Evolutionary conservation across 2,329 filamentous ascomycete species (phyloP).

Genomic region (Elsinoe australis): DNA sequence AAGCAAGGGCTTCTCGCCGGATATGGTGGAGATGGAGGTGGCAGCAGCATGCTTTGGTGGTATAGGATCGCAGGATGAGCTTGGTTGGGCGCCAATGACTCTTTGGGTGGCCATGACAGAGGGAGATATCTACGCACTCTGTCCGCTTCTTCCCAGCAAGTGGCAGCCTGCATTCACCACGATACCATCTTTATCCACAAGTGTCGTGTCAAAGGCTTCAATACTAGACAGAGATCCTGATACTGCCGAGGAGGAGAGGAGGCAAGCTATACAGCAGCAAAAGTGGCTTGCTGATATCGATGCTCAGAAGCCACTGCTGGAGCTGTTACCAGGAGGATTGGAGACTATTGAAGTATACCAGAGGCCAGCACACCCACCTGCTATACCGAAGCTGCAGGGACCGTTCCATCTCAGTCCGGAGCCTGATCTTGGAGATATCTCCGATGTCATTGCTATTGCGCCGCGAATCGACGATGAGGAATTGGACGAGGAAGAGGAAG

Average conservation of each 20-base stretch:
- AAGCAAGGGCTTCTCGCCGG: slow-evolving; percentile 77
- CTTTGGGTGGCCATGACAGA: slow-evolving; percentile 94
- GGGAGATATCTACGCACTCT: slow-evolving; percentile 88
- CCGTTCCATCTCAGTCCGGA: slow-evolving; percentile 50
- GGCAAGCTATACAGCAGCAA: slow-evolving; percentile 46
- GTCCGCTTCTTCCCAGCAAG: slow-evolving; percentile 76
- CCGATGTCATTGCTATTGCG: slow-evolving; percentile 54
- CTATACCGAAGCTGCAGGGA: slow-evolving; percentile 54
- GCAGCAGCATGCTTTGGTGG: slow-evolving; percentile 87
- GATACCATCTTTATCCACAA: slow-evolving; percentile 73
- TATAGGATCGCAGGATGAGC: slow-evolving; percentile 48
- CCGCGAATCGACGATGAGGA: slow-evolving; percentile 46
- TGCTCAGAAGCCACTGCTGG: slow-evolving; percentile 43
- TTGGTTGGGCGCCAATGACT: slow-evolving; percentile 87
- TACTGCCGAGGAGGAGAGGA: slow-evolving; percentile 40
- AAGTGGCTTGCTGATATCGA: slow-evolving; percentile 53
- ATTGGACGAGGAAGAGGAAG: slow-evolving; percentile 45
- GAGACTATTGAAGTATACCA: slow-evolving; percentile 47
- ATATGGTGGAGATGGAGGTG: slow-evolving; percentile 88
- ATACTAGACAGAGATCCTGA: slow-evolving; percentile 36
- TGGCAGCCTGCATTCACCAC: slow-evolving; percentile 69
- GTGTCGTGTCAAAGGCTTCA: slow-evolving; percentile 64
- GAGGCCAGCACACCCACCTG: slow-evolving; percentile 47
- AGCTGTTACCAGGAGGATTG: slow-evolving; percentile 27
- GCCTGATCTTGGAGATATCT: slow-evolving; percentile 48